These are phyloP conservation scores for Anisodus acutangulus DNA, from an alignment of 257 asterid genomes.

Conservation along the genomic window DNA sequence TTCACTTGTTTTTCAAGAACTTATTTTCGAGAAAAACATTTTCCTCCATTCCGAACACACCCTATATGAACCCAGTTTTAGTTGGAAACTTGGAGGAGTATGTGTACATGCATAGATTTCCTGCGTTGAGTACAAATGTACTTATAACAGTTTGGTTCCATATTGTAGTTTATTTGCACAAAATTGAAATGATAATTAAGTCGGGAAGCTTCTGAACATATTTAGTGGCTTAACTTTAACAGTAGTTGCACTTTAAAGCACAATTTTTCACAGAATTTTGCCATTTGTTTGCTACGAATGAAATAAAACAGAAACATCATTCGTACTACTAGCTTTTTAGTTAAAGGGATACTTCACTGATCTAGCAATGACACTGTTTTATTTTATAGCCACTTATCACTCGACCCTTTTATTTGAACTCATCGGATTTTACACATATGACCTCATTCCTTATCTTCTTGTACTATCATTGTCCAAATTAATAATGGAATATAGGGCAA, in stretches of 20 bases:
- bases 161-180: not conserved
- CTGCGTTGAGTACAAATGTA: too few relatives aligned
- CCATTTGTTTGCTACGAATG: not conserved
- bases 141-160: too few relatives aligned
- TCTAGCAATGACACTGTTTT: not conserved
- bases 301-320: not conserved
- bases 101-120: not conserved
- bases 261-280: not conserved
- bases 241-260: not conserved
- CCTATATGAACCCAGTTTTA: too few relatives aligned
- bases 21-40: too few relatives aligned
- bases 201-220: not conserved
- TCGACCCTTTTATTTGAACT: not conserved
- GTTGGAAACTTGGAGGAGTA: too few relatives aligned
- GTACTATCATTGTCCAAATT: not conserved
- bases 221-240: not conserved
- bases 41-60: too few relatives aligned
- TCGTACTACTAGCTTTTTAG: not conserved
- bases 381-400: not conserved
- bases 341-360: not conserved
- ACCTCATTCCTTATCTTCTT: not conserved
- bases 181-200: not conserved
- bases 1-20: too few relatives aligned
- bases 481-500: not conserved
- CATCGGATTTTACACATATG: not conserved